Percentiles rank a stretch among this genome's conserved stretches.
Conservation (phyloP, 805 yeast species). For the Candida caryicola region DNA sequence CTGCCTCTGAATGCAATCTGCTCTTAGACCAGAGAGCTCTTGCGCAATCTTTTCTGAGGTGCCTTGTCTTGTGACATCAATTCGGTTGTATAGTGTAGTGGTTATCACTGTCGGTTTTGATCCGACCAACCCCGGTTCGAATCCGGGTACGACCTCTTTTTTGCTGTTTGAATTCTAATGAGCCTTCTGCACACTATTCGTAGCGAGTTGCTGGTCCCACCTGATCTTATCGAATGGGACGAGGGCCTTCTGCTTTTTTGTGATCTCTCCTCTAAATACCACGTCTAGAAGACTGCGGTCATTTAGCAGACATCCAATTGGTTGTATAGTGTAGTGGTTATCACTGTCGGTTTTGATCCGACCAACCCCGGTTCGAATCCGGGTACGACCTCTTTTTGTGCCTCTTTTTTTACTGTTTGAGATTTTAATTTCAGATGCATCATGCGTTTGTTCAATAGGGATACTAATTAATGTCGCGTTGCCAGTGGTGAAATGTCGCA, state of each 20-base stretch:
- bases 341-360: conserved; percentile 82
- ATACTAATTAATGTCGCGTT: background rate
- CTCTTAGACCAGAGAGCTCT: no score
- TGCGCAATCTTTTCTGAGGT: no score
- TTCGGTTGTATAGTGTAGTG: conserved; percentile 55
- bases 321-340: conserved; percentile 75
- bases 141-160: conserved; percentile 72
- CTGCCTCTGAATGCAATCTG: no score
- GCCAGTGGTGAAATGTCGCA: background rate
- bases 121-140: conserved; percentile 83
- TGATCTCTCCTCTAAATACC: background rate
- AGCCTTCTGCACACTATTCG: no score
- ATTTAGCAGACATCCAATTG: conserved; percentile 8
- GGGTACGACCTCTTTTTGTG: conserved; percentile 61
- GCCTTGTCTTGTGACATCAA: no score
- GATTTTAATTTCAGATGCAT: background rate
- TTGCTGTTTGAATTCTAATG: no score
- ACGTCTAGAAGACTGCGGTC: no score
- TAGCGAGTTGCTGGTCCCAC: background rate
- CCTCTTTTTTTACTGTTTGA: conserved; percentile 2
- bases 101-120: conserved; percentile 80
- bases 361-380: conserved; percentile 82
- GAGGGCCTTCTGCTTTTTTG: background rate
- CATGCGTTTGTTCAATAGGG: background rate
- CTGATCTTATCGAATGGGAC: background rate